Evolutionary conservation across 192 early-diverging fungal species (phyloP).

Genomic region (Gonapodya prolifera): DNA sequence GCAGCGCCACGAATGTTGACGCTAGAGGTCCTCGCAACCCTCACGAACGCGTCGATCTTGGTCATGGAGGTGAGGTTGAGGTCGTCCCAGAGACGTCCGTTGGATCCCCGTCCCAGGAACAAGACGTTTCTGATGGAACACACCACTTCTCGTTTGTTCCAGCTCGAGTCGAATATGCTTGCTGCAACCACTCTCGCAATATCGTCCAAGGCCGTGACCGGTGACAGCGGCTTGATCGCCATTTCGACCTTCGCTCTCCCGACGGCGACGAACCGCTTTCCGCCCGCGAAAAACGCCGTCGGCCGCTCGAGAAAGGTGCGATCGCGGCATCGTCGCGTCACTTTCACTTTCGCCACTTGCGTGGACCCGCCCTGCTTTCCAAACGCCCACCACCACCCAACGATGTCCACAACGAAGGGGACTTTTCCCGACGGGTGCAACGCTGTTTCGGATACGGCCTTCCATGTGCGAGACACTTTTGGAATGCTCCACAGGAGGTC

Average conservation of each 20-base stretch:
- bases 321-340: not conserved
- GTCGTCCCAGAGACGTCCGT: not conserved
- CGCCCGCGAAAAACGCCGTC: not conserved
- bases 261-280: not conserved
- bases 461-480: not conserved
- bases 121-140: not conserved
- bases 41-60: not conserved
- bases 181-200: not conserved
- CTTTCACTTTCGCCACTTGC: not conserved
- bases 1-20: not conserved
- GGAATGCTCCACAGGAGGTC: not conserved
- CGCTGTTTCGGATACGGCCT: not conserved
- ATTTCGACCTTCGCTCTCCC: not conserved
- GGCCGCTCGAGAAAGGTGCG: not conserved
- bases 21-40: not conserved
- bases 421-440: not conserved
- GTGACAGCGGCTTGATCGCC: not conserved
- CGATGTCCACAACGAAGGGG: not conserved
- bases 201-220: not conserved
- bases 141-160: not conserved
- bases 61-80: not conserved
- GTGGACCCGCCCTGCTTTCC: not conserved
- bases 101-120: not conserved
- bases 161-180: not conserved
- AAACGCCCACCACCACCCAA: not conserved